Evolutionary conservation across 2,329 filamentous ascomycete genomes (phyloP), one percentile per base, ranked within the genome.

Genomic region (Ophiostoma ips): DNA sequence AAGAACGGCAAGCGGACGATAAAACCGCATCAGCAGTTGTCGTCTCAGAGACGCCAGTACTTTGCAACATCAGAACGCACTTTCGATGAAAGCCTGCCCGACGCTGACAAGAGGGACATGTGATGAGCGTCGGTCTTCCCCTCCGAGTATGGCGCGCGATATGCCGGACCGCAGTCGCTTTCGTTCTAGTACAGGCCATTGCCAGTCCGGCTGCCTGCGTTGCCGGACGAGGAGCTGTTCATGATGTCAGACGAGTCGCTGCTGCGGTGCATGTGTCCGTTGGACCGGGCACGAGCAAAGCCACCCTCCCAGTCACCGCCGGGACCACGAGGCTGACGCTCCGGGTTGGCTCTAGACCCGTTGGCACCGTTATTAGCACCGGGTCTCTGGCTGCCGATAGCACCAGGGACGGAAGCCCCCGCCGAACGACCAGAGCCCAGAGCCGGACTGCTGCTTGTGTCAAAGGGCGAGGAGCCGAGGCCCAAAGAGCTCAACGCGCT

Each of bases 351-450:
- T 48, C 68, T 66, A 50, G 59, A 63, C 49, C 60, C 68, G 47
- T 62, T 60, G 24, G 45, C 15, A 8, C 45, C 38, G 45, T 43
- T 49, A 11, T 43, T 49, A 11, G 73, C 68, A 13, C 71, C 65
- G 8, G 77, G 77, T 43, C 79, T 71, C 61, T 82, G 79, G 64
- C 79, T 83, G 48, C 79, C 79, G 48, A 83, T 83, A 11, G 79
- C 76, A 5, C 79, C 79, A 9, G 76, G 75, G 0, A 45, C 43
- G 16, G 43, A 28, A 21, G 28, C 43, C n/a, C 28, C 43, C 6
- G 28, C 18, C 6, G 30, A n/a, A 34, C 43, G 43, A n/a, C 43
- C 43, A 6, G 43, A 45, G 13, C 43, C 43, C 28, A 45, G 28
- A 19, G 16, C 43, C 10, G 43, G 30, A n/a, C 28, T 45, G 43